Percentiles rank a stretch among this genome's conserved stretches.
phyloP scores from a whole-genome alignment of 129 eudicot species.

The Helianthus tuberosus region DNA sequence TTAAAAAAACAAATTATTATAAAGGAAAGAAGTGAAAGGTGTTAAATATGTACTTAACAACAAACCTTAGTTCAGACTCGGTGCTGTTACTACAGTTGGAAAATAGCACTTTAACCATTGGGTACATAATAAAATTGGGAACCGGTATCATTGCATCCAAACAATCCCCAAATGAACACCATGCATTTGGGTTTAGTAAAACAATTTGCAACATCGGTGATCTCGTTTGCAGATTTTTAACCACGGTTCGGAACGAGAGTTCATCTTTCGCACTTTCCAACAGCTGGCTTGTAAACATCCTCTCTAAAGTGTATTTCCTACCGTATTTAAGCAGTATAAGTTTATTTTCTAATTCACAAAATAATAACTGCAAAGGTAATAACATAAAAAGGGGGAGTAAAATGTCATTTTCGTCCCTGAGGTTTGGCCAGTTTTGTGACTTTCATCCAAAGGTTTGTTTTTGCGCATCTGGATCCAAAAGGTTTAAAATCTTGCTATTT shows the following conservation, averaged over 20 bases:
- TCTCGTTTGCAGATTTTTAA: conserved; percentile 68
- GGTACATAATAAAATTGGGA: conserved; percentile 50
- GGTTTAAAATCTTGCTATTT: too few relatives aligned
- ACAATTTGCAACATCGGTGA: conserved; percentile 62
- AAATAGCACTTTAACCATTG: conserved; percentile 72
- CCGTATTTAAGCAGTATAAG: not conserved
- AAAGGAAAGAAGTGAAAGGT: not conserved
- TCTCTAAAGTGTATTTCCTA: conserved; percentile 83
- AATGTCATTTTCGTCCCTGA: too few relatives aligned
- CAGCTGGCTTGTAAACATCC: conserved; percentile 81
- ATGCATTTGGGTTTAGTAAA: conserved; percentile 81
- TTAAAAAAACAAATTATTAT: not conserved
- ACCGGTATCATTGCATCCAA: conserved; percentile 40
- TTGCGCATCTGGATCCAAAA: too few relatives aligned
- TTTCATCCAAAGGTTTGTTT: too few relatives aligned
- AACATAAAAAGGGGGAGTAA: not conserved
- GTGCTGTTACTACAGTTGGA: conserved; percentile 45
- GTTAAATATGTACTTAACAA: not conserved
- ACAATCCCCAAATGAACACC: conserved; percentile 79
- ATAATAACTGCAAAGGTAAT: conserved; percentile 2
- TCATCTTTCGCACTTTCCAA: conserved; percentile 90
- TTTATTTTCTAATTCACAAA: not conserved
- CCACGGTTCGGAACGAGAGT: conserved; percentile 81
- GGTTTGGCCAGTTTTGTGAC: too few relatives aligned
- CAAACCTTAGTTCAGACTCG: conserved; percentile 59